A percentile compares a stretch with the other conserved stretches of the same genome.
These are phyloP conservation scores for Dactylellina leptospora DNA, from an alignment of 2,329 filamentous ascomycete genomes.

Conservation along the genomic window DNA sequence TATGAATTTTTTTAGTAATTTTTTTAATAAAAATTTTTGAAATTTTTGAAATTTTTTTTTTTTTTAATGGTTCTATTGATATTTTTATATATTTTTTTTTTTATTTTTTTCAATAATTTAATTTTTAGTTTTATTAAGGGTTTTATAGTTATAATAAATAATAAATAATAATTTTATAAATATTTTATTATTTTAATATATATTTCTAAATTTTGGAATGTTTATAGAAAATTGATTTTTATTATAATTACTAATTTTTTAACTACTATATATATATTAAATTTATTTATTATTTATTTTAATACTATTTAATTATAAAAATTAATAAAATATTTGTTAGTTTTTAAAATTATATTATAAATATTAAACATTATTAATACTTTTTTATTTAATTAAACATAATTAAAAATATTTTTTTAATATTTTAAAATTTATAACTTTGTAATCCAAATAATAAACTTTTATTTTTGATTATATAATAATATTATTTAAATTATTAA, in stretches of 20 bases:
- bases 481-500: background rate
- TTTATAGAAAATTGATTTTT: background rate
- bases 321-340: constrained; percentile 4
- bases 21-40: background rate
- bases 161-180: background rate
- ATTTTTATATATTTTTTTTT: background rate
- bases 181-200: background rate
- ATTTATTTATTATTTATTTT: constrained; percentile 4
- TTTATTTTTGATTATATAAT: background rate
- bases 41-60: background rate
- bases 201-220: background rate
- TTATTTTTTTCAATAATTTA: background rate
- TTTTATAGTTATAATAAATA: background rate
- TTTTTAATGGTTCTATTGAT: background rate
- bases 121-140: background rate
- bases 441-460: background rate
- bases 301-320: constrained; percentile 6
- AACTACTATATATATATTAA: background rate
- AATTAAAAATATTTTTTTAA: constrained; percentile 9
- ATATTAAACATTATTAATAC: too few relatives aligned
- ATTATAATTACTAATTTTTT: background rate
- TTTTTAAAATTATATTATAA: too few relatives aligned
- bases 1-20: background rate
- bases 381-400: too few relatives aligned
- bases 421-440: background rate